phyloP scores from a whole-genome alignment of 2,329 filamentous ascomycete genomes.

The Pleurostoma richardsiae region DNA sequence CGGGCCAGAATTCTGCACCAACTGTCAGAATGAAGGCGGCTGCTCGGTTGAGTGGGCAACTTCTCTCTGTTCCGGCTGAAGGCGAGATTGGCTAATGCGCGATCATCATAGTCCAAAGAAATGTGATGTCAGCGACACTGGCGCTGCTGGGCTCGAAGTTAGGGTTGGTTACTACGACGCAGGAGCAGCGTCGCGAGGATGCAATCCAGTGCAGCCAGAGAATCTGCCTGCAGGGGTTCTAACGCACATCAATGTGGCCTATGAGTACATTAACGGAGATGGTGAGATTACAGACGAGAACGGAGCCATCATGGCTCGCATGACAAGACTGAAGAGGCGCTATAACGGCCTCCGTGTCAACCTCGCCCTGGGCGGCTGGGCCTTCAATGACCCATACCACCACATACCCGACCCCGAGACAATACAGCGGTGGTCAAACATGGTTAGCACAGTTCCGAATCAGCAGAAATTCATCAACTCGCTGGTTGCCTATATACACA shows the following conservation, averaged over 20 bases:
- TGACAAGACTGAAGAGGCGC: not conserved
- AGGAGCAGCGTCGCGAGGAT: not conserved
- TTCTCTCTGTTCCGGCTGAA: no score
- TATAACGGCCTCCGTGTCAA: constrained; percentile 3
- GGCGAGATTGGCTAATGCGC: no score
- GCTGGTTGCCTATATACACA: constrained; percentile 11
- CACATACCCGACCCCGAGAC: not conserved
- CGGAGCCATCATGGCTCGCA: not conserved
- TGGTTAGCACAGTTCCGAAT: not conserved
- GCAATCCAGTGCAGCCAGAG: not conserved
- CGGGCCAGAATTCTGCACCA: not conserved
- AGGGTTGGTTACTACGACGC: not conserved
- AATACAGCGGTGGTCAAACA: not conserved
- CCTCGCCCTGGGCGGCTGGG: constrained; percentile 3
- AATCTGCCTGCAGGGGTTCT: not conserved
- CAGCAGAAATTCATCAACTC: constrained; percentile 10
- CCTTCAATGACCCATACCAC: constrained; percentile 1
- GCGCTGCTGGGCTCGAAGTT: not conserved
- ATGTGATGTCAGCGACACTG: not conserved
- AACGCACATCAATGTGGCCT: not conserved
- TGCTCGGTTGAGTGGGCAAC: not conserved
- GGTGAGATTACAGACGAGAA: not conserved
- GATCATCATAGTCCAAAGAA: no score
- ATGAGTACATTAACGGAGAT: not conserved
- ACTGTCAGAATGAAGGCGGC: not conserved